Evolutionary conservation across 768 basidiomycete species (phyloP).

Genomic region (Atractiella rhizophila): DNA sequence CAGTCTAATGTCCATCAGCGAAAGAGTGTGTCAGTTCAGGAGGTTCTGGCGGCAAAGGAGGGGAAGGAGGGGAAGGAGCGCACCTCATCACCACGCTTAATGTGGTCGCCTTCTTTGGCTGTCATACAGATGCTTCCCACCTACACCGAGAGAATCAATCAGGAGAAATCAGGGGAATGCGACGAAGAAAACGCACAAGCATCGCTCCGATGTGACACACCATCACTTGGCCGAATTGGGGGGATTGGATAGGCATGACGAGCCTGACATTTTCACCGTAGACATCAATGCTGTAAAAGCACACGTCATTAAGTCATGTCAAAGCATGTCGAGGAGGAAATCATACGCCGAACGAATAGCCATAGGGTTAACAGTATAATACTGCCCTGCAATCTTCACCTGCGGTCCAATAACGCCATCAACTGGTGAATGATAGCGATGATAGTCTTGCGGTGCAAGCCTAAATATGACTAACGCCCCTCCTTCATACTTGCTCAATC

Average conservation of each 20-base stretch:
- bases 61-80: slow-evolving; percentile 29
- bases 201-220: slow-evolving; percentile 76
- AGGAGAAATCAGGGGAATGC: background rate
- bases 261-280: slow-evolving; percentile 86
- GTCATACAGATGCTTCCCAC: slow-evolving; percentile 64
- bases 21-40: background rate
- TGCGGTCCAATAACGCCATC: slow-evolving; percentile 61
- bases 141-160: too few relatives aligned
- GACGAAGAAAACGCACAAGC: too few relatives aligned
- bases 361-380: slow-evolving; percentile 91
- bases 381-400: slow-evolving; percentile 64
- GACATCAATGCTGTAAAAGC: slow-evolving; percentile 53
- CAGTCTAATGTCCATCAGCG: background rate
- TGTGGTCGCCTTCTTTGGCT: slow-evolving; percentile 52
- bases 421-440: slow-evolving; percentile 56
- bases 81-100: slow-evolving; percentile 67
- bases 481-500: slow-evolving; percentile 44
- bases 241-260: slow-evolving; percentile 72
- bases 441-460: slow-evolving; percentile 70
- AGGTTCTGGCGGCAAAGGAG: background rate
- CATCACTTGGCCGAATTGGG: slow-evolving; percentile 74
- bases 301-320: too few relatives aligned
- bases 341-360: slow-evolving; percentile 48
- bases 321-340: too few relatives aligned
- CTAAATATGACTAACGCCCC: slow-evolving; percentile 76